phyloP scores from a whole-genome alignment of 257 asterid genomes.

The Voacanga thouarsii region DNA sequence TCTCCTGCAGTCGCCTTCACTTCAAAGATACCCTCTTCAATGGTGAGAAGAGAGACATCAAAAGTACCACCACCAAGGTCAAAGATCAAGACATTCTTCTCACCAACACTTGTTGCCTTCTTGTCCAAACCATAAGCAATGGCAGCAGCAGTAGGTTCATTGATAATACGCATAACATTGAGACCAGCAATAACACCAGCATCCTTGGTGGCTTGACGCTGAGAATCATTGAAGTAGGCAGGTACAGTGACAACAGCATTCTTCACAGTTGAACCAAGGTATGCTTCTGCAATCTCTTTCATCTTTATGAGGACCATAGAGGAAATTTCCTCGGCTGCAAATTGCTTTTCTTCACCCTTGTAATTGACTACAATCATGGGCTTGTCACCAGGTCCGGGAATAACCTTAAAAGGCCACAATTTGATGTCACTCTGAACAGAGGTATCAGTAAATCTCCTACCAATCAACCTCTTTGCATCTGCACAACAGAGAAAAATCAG shows the following conservation, averaged over 20 bases:
- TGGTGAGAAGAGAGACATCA: constrained; percentile 56
- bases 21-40: constrained; percentile 48
- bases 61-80: constrained; percentile 90
- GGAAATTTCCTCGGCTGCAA: constrained; percentile 86
- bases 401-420: constrained; percentile 77
- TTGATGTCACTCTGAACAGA: constrained; percentile 68
- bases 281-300: constrained; percentile 82
- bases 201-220: constrained; percentile 89
- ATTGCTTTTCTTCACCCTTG: constrained; percentile 80
- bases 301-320: constrained; percentile 78
- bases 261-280: constrained; percentile 62
- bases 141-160: constrained; percentile 91
- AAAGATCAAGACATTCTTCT: constrained; percentile 73
- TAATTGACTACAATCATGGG: constrained; percentile 71
- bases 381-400: constrained; percentile 78
- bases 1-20: constrained; percentile 50
- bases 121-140: constrained; percentile 87
- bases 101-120: constrained; percentile 78
- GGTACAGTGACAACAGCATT: constrained; percentile 87
- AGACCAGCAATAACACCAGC: constrained; percentile 83
- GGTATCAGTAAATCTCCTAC: constrained; percentile 64
- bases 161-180: constrained; percentile 77
- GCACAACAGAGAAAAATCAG: neutral
- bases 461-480: constrained; percentile 85
- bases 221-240: constrained; percentile 80